These are phyloP conservation scores for Beta corolliflora DNA, from an alignment of 179 eudicot genomes.

Conservation along the genomic window DNA sequence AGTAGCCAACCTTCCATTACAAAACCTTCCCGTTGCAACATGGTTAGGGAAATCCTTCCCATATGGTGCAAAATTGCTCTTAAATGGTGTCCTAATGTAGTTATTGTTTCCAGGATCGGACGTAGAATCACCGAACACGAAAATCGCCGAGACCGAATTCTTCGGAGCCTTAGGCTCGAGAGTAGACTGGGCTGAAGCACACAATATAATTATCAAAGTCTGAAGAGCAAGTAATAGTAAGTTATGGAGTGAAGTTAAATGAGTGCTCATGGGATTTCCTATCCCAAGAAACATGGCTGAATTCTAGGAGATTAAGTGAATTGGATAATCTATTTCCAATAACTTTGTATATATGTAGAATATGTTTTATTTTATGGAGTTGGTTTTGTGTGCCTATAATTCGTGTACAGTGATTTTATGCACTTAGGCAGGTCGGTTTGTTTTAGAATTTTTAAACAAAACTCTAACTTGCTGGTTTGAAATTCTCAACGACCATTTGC, in stretches of 20 bases:
- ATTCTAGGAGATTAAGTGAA: neutral
- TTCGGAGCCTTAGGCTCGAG: neutral
- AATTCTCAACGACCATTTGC: constrained; percentile 6
- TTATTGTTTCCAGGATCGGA: constrained; percentile 79
- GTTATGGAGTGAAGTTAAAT: neutral
- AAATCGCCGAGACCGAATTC: constrained; percentile 28
- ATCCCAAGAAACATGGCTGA: constrained; percentile 8
- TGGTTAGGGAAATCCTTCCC: constrained; percentile 57
- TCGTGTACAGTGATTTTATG: neutral
- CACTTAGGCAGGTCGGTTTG: neutral
- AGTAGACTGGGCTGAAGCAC: neutral
- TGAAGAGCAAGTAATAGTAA: neutral
- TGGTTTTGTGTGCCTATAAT: neutral
- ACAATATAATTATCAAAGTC: no score
- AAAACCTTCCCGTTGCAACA: constrained; percentile 63
- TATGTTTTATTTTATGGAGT: neutral
- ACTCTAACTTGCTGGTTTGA: neutral
- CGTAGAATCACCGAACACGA: constrained; percentile 77
- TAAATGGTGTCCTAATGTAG: constrained; percentile 43
- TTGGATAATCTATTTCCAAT: neutral
- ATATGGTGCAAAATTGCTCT: constrained; percentile 62
- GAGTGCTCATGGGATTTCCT: neutral
- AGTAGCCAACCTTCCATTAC: constrained; percentile 51
- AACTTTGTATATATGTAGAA: neutral
- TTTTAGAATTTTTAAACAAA: neutral